Evolutionary conservation across 768 basidiomycete genomes (phyloP).

Genomic region (Neoboletus magnificus): DNA sequence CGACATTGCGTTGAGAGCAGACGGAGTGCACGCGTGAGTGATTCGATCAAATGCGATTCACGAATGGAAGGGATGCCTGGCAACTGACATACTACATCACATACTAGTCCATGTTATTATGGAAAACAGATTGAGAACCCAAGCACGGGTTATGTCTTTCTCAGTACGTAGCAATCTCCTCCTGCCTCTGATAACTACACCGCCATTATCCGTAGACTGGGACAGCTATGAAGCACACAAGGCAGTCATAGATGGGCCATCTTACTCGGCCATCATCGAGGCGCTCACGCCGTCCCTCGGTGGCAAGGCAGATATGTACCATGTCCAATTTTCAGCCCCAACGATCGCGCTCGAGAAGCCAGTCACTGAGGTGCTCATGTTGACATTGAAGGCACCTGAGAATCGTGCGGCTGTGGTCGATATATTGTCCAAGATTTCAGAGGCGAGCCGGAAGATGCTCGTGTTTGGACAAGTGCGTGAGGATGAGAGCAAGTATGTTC

Average conservation of each 20-base stretch:
- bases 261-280: slow-evolving; percentile 2
- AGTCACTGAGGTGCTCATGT: slow-evolving; percentile 20
- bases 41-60: neutral
- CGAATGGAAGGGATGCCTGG: neutral
- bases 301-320: slow-evolving; percentile 12
- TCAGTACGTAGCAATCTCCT: slow-evolving; percentile 11
- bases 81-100: neutral
- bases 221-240: slow-evolving; percentile 23
- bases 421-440: slow-evolving; percentile 8
- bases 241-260: slow-evolving; percentile 1
- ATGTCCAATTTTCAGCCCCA: slow-evolving; percentile 19
- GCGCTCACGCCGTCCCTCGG: slow-evolving; percentile 4
- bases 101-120: slow-evolving; percentile 15
- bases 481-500: slow-evolving; percentile 19
- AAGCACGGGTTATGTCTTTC: slow-evolving; percentile 10
- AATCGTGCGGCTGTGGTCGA: slow-evolving; percentile 17
- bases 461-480: slow-evolving; percentile 21
- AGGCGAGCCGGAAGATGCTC: slow-evolving; percentile 7
- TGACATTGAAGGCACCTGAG: slow-evolving; percentile 22
- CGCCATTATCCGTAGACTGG: slow-evolving; percentile 20
- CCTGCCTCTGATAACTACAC: neutral
- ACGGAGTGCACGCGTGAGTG: slow-evolving; percentile 15
- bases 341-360: slow-evolving; percentile 18
- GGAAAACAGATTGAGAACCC: slow-evolving; percentile 22
- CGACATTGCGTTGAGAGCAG: slow-evolving; percentile 5